These are phyloP conservation scores for Metschnikowia lachancei DNA, from an alignment of 805 yeast species.

Conservation along the genomic window DNA sequence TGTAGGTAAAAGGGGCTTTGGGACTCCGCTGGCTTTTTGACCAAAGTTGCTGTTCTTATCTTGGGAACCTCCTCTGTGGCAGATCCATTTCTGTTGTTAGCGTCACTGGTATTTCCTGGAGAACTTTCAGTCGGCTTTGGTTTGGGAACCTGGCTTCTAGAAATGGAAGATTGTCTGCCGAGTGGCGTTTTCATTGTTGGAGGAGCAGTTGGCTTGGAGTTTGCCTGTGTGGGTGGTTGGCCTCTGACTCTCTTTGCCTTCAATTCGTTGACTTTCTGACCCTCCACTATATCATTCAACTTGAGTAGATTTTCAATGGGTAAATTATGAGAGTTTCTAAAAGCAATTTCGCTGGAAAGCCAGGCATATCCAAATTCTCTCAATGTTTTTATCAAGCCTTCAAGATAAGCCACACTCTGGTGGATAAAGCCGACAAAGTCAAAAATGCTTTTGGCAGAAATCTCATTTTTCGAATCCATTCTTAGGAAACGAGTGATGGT, in stretches of 20 bases:
- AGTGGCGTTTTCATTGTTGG: not conserved
- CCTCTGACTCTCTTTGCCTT: slow-evolving; percentile 7
- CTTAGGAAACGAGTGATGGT: slow-evolving; percentile 46
- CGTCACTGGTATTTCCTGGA: not conserved
- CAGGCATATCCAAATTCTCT: slow-evolving; percentile 41
- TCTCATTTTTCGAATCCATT: slow-evolving; percentile 35
- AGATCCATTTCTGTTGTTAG: not conserved
- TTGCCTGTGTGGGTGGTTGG: slow-evolving; percentile 3
- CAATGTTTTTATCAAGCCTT: slow-evolving; percentile 30
- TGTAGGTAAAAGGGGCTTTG: slow-evolving; percentile 7
- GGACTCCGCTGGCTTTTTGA: not conserved
- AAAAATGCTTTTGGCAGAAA: slow-evolving; percentile 33
- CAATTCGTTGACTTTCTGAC: slow-evolving; percentile 8
- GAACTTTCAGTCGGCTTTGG: not conserved
- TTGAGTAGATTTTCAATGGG: slow-evolving; percentile 26
- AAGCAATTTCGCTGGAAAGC: slow-evolving; percentile 42
- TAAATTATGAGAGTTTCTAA: slow-evolving; percentile 36
- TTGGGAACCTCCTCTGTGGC: not conserved
- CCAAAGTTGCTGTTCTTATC: not conserved
- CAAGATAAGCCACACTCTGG: slow-evolving; percentile 36
- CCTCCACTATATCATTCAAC: slow-evolving; percentile 17
- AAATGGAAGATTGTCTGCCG: not conserved
- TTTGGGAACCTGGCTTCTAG: not conserved
- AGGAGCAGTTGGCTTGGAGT: not conserved
- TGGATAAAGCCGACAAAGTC: slow-evolving; percentile 43